Evolutionary conservation across 2,329 filamentous ascomycete genomes (phyloP).

Genomic region (Fusarium avenaceum): DNA sequence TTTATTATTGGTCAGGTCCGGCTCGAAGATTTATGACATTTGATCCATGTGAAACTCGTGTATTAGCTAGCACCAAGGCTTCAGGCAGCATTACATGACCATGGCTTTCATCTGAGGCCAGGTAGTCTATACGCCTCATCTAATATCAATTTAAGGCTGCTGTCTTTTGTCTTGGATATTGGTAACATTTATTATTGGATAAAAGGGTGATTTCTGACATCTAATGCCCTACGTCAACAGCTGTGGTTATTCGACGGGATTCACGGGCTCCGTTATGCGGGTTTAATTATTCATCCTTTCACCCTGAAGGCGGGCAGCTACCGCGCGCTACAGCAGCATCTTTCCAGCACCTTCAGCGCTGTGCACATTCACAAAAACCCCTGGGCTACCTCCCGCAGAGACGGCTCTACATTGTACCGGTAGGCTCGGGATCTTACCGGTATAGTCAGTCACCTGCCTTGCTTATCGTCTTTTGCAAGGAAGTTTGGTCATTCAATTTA

Average conservation of each 20-base stretch:
- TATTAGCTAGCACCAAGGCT: neutral
- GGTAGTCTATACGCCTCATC: neutral
- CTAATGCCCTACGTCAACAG: too few relatives aligned
- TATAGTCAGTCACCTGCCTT: constrained; percentile 28
- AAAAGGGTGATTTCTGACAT: too few relatives aligned
- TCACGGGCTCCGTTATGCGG: constrained; percentile 18
- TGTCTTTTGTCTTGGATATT: too few relatives aligned
- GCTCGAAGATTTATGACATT: constrained; percentile 30
- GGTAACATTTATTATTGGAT: too few relatives aligned
- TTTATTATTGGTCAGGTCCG: constrained; percentile 29
- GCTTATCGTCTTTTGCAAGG: constrained; percentile 14
- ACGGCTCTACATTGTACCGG: constrained; percentile 32
- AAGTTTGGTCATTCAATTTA: neutral
- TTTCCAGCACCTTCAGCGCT: neutral
- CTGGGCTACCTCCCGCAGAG: constrained; percentile 27
- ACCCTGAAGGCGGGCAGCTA: constrained; percentile 10
- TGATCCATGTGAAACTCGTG: constrained; percentile 20
- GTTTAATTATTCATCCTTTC: constrained; percentile 13
- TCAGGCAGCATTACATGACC: neutral
- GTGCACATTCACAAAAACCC: neutral
- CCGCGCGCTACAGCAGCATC: neutral
- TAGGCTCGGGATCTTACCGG: constrained; percentile 34
- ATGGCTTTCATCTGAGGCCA: constrained; percentile 8
- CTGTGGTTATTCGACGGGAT: constrained; percentile 2
- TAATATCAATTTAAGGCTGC: neutral